Base-by-base conservation (phyloP, 805 yeast genomes). In the Teunomyces aglyptinius region DNA sequence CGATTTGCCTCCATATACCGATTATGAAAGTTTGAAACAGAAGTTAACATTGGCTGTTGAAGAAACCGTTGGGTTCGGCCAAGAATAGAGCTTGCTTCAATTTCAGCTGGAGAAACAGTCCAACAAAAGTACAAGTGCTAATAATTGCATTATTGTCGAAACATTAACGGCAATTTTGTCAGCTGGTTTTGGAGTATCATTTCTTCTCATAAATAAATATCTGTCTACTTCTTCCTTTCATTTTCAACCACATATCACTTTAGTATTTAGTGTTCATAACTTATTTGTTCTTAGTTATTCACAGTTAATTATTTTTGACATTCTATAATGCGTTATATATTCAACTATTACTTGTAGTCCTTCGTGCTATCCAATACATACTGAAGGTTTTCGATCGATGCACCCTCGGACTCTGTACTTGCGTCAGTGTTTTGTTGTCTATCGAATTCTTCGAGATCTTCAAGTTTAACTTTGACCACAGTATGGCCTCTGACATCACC, bases 1-100 rank as follows among this genome's bases (percentile, higher is more conserved):
- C 45, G 99, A 94, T 73, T 78, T 94, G 61, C 99, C 99, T 34
- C 96, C 95, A 47, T 94, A 94, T 68, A 78, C 77, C 49, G 91
- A 86, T 62, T 88, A 80, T 65, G 96, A 86, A 44, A 76, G 87
- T 44, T 71, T 94, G 77, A 89, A 82, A 61, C 94, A 89, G 70
- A 94, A 94, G 68, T 78, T 94, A 59, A 86, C 96, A 29, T 77
- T 92, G 66, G 99, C 99, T 26, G 98, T 94, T 33, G 99, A 94
- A 68, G 98, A 94, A 72, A 94, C 99, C 12, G 94, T 94, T 64
- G 99, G 99, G 41, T 94, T 94, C 65, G 99, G 99, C 49, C 98
- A 94, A 73, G 99, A 94, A 76, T 92, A 73, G 33, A 31, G n/a
- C n/a, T 36, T 36, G 15, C n/a, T n/a, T 36, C 39, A 20, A 20